Percentiles rank a stretch among this genome's conserved stretches.
These are phyloP conservation scores for Monilinia fructigena DNA, from an alignment of 2,329 filamentous ascomycete genomes.

Conservation along the genomic window DNA sequence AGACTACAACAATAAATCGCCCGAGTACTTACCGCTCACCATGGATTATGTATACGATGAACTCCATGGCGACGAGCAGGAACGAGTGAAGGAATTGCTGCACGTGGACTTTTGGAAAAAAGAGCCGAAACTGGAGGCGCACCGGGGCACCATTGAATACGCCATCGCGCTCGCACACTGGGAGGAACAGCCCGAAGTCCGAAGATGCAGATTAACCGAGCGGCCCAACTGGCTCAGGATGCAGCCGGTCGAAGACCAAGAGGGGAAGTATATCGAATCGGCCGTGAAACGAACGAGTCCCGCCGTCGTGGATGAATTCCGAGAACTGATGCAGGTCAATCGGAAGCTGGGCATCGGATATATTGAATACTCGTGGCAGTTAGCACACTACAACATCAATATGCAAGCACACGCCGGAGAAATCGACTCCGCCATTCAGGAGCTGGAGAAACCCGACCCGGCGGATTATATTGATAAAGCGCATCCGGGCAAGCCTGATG, in stretches of 20 bases:
- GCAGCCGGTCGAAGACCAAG: not conserved
- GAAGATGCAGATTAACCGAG: not conserved
- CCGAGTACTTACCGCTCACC: conserved; percentile 1
- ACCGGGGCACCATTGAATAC: not conserved
- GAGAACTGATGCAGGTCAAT: not conserved
- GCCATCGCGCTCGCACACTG: not conserved
- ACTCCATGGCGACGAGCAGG: not conserved
- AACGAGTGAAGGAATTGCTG: not conserved
- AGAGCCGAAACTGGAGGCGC: not conserved
- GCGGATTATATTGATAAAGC: conserved; percentile 11
- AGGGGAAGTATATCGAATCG: not conserved
- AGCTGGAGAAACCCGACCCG: not conserved
- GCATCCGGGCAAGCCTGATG: not conserved
- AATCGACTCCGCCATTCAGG: not conserved
- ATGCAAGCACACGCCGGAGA: not conserved
- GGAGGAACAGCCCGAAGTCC: not conserved
- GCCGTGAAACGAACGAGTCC: not conserved
- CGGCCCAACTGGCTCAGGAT: not conserved
- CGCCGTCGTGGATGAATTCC: not conserved
- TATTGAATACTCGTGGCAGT: conserved; percentile 13
- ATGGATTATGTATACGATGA: not conserved
- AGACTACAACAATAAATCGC: conserved; percentile 6
- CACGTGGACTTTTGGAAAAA: conserved; percentile 1
- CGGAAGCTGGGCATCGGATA: conserved; percentile 4
- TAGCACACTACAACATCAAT: conserved; percentile 5